Evolutionary conservation across 2,329 filamentous ascomycete species (phyloP), one percentile per base, ranked within the genome.

Genomic region (Zymoseptoria pseudotritici): DNA sequence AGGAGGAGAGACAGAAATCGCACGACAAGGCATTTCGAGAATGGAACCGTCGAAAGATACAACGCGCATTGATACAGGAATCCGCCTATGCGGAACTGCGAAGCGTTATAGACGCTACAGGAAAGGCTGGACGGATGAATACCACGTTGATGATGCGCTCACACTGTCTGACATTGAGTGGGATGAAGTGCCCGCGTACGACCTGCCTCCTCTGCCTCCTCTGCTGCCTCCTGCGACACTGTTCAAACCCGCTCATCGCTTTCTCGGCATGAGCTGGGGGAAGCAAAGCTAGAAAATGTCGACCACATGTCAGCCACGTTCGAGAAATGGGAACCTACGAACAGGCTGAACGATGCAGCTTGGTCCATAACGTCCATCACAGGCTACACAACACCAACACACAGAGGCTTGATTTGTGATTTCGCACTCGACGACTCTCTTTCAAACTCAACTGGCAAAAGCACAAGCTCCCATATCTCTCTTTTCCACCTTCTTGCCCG

Each of bases 381-480:
- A 29, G 26, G 11, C 11, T 7, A n/a, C 11, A 46, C 17, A 46
- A 17, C 36, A n/a, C 36, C 36, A 46, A 46, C 36, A 46, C 17
- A 46, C 36, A 46, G 17, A 7, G 11, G 26, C 26, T 9, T 29
- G 26, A 9, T 26, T 26, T 26, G 24, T 8, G 24, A 26, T 26
- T 26, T 26, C 24, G 6, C 8, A 29, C 6, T 29, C 4, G 26
- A 29, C 26, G 6, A 29, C 7, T 9, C 8, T 46, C 17, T 46
- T 17, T n/a, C 36, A 6, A n/a, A 17, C 17, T 53, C 52, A 73
- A 60, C 77, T 80, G 4, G 78, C 76, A 71, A 85, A 88, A 1
- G 89, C 89, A 73, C 90, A 94, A 50, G 72, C 78, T 1, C 88
- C 89, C 82, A 91, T 82, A 71, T 91, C 85, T 59, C 79, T 73